Evolutionary conservation across 371 early-diverging fungal genomes (phyloP), one percentile per base, ranked within the genome.

Genomic region (Lichtheimia hyalospora): DNA sequence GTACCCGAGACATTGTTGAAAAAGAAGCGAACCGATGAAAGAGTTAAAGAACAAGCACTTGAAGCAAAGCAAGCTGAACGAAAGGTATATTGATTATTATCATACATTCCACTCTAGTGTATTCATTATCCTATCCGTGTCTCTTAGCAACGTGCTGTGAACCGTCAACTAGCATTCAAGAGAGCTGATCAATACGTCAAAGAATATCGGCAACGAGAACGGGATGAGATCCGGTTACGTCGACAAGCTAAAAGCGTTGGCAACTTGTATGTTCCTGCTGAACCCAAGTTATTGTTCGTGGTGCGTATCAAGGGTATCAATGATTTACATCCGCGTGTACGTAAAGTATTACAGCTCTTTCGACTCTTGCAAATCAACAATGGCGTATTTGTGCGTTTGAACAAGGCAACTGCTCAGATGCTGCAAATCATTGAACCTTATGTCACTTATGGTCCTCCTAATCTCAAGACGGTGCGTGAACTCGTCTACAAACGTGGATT

Each of bases 401-500:
- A 95, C 88, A 93, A 93, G 85, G 96, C 99, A 49, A 98, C 96
- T 50, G 85, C 87, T 60, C 89, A 96, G 75, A 97, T 99, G 97
- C 87, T 99, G 39, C 93, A 96, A 75, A 83, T 96, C 73, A 92
- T 99, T 71, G 90, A 91, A 62, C 98, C 99, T 58, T 99, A 95
- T 85, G 89, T 99, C 61, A 93, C 99, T 49, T 91, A 87, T 74
- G 97, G 98, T 60, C 90, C 91, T 56, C 97, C 99, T 73, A 96
- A 96, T 85, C 86, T 98, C 60, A 98, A 99, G 86, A 85, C 96
- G 12, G 92, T 99, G 66, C 93, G 96, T 67, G 97, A 97, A 86
- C 83, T 99, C 44, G 81, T 99, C 74, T 99, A 99, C 90, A 99
- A 97, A 86, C 93, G 99, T 67, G 99, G 98, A 46, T 92, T 90